phyloP scores from a whole-genome alignment of 2,329 filamentous ascomycete species.

The Sporothrix humicola region DNA sequence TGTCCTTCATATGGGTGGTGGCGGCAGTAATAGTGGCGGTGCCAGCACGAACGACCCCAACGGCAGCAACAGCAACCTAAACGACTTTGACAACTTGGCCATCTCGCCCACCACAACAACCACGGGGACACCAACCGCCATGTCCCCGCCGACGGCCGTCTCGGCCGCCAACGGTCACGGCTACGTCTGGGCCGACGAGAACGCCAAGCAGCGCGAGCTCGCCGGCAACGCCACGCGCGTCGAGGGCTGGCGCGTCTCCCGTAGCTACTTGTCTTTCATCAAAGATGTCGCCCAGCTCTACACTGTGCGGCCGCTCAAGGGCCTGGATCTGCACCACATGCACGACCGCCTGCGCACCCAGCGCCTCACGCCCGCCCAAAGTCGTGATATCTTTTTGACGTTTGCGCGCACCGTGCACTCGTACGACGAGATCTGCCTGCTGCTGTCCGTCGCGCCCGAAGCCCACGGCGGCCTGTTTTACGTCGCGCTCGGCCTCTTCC shows the following conservation, averaged over 20 bases:
- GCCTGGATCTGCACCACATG: constrained; percentile 88
- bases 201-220: constrained; percentile 79
- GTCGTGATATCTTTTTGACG: constrained; percentile 83
- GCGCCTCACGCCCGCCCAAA: constrained; percentile 75
- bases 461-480: constrained; percentile 90
- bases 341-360: constrained; percentile 88
- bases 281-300: constrained; percentile 74
- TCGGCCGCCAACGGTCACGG: constrained; percentile 75
- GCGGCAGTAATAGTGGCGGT: neutral
- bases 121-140: constrained; percentile 44
- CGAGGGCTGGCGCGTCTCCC: constrained; percentile 94
- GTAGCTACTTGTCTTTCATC: constrained; percentile 95
- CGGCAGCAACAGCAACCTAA: constrained; percentile 21
- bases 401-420: constrained; percentile 76
- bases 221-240: constrained; percentile 91
- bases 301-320: constrained; percentile 70
- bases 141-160: constrained; percentile 11
- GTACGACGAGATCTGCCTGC: constrained; percentile 84
- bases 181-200: constrained; percentile 91
- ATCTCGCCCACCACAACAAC: constrained; percentile 38
- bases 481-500: constrained; percentile 86
- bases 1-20: constrained; percentile 77
- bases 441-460: constrained; percentile 82
- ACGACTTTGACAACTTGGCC: constrained; percentile 64
- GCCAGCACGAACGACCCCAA: neutral